Base-by-base conservation (phyloP, 1,284 basidiomycete species). In the Papiliotrema flavescens region DNA sequence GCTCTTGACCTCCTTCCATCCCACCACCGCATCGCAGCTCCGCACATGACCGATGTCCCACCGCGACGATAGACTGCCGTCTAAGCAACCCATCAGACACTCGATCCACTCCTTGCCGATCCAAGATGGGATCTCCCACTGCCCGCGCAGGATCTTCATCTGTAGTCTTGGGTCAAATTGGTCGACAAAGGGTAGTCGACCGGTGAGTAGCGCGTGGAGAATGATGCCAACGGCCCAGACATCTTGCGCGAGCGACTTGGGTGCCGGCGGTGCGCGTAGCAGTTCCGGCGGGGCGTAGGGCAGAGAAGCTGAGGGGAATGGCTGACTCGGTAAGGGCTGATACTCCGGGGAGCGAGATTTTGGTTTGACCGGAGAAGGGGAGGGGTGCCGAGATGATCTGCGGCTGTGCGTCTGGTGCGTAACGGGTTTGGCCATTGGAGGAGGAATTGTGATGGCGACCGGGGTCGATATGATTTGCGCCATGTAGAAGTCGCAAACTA, bases 161-260 rank as follows among this genome's bases (percentile, higher is more conserved):
- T 90, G 87, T 58, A 96, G 75, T 45, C 93, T 79, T 0, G 90
- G 91, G 71, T 96, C 93, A 68, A 90, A 97, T 0, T 86, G 78
- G 73, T 97, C 93, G 28, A 72, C 78, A 70, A 96, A 96, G 0
- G 93, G 93, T 3, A 96, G 78, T 28, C 80, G 79, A 2, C 90
- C 90, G 0, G 85, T 86, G 28, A 96, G 80, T 2, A 96, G 80
- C 3, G 87, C 85, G 66, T 91, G 90, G 0, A 96, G 82, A 63
- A 95, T 82, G 49, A 93, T 85, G 0, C 93, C 93, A 1, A 95
- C 76, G 0, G 93, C 92, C 93, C 93, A 97, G 34, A 96, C 85
- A 63, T 97, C 93, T 70, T 91, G 89, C 0, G 87, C 83, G 14
- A 76, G 63, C 0, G 65, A 70, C 34, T 65, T 72, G n/a, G 24